Evolutionary conservation across 768 basidiomycete species (phyloP).

Genomic region (Myochromella boudieri): DNA sequence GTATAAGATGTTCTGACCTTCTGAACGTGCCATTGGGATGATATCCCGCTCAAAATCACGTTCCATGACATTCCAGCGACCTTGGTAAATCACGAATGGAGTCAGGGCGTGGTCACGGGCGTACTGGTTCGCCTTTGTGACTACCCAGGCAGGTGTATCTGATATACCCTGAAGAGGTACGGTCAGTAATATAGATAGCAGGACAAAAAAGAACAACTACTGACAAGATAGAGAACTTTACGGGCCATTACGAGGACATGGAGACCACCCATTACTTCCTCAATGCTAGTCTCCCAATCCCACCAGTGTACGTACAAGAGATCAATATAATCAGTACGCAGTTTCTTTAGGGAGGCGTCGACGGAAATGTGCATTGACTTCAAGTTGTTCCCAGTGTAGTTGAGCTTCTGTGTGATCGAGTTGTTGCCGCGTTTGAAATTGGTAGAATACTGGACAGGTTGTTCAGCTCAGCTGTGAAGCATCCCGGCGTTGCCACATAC

Average conservation of each 20-base stretch:
- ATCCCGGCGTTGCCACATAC: conserved; percentile 26
- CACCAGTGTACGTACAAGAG: conserved; percentile 48
- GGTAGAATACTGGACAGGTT: conserved; percentile 27
- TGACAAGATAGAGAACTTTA: conserved; percentile 49
- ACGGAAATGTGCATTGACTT: conserved; percentile 44
- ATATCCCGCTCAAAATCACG: conserved; percentile 50
- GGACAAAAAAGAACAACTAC: conserved; percentile 3
- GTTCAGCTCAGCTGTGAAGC: no score
- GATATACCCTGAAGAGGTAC: conserved; percentile 29
- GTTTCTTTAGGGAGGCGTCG: conserved; percentile 43
- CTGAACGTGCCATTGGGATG: conserved; percentile 38
- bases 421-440: conserved; percentile 27
- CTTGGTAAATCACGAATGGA: conserved; percentile 52
- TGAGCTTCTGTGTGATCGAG: conserved; percentile 29
- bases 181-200: no score
- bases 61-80: conserved; percentile 36
- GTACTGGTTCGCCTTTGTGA: conserved; percentile 44
- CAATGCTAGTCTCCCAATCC: conserved; percentile 52
- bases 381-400: conserved; percentile 47
- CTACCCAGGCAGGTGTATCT: conserved; percentile 44
- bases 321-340: conserved; percentile 47
- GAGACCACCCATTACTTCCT: conserved; percentile 57
- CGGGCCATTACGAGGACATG: conserved; percentile 50
- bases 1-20: conserved; percentile 27
- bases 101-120: conserved; percentile 42